Evolutionary conservation across 176 grass and related monocot genomes (phyloP), one percentile per base, ranked within the genome.

Genomic region (Aegilops bicornis): DNA sequence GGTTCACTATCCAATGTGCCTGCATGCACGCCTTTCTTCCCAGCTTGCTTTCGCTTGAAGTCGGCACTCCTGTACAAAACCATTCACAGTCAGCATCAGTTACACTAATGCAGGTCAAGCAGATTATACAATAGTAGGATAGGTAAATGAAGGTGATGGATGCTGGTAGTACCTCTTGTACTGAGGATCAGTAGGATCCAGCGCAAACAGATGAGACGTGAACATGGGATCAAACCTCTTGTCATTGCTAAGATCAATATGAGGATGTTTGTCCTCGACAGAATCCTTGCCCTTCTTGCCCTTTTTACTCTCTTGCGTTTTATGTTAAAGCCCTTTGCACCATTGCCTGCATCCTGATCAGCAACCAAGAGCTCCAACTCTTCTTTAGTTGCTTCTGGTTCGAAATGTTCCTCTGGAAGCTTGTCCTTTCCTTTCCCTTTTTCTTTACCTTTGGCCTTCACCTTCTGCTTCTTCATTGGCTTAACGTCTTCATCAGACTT

Each of bases 101-200:
- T 64, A 77, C 42, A 7, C 15, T 24, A 30, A 30, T 22, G 20
- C 20, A 83, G 61, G 23, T 77, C 23, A 84, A 7, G 25, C 50
- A 80, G 6, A 27, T 6, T 24, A 20, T 12, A 48, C 11, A 32
- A 0, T 81, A 86, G 50, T 15, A 25, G 19, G 12, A 59, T 27
- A 47, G 64, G 14, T 3, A 4, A 43, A 42, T 39, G 0, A 60
- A 10, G 32, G 32, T 78, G 8, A 39, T 68, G 29, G 25, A 64
- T 22, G 1, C 33, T 70, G 19, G 15, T 71, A 20, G 23, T 95
- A 95, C 95, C 95, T 98, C 83, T 95, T 97, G 80, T 91, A 95
- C 62, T 93, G 91, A 69, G 95, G 91, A 93, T 98, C 83, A 13
- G 96, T 98, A 65, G 93, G 96, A 82, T 98, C 96, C 89, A 98